Conservation (phyloP, 1,284 basidiomycete genomes). For the Trametes polyzona region DNA sequence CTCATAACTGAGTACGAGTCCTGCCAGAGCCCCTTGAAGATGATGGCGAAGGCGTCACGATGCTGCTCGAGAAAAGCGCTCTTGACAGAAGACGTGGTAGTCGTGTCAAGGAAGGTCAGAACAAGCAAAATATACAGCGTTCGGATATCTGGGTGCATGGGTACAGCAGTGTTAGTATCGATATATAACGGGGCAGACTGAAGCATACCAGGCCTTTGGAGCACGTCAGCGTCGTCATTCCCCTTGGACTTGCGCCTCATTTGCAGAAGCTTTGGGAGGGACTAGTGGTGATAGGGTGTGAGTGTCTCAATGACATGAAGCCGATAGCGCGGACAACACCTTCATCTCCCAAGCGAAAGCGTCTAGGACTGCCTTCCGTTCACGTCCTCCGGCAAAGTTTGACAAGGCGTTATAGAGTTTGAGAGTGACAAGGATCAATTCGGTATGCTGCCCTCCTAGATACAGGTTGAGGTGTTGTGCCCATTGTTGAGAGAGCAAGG, state of each 20-base stretch:
- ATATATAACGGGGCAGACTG: background rate
- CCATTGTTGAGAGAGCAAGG: slow-evolving; percentile 56
- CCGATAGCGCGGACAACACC: slow-evolving; percentile 40
- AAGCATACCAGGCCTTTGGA: slow-evolving; percentile 58
- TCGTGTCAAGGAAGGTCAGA: slow-evolving; percentile 65
- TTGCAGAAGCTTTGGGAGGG: slow-evolving; percentile 64
- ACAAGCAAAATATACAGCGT: slow-evolving; percentile 70
- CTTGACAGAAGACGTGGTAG: slow-evolving; percentile 56
- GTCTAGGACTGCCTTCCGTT: slow-evolving; percentile 63
- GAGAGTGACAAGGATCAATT: slow-evolving; percentile 64
- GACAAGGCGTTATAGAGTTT: slow-evolving; percentile 66
- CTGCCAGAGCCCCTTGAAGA: slow-evolving; percentile 70
- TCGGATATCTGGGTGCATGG: slow-evolving; percentile 74
- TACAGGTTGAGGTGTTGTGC: slow-evolving; percentile 60
- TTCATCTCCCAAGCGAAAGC: slow-evolving; percentile 78
- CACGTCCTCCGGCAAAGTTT: slow-evolving; percentile 63
- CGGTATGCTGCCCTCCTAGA: slow-evolving; percentile 60
- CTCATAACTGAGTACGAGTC: slow-evolving; percentile 63
- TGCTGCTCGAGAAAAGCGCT: slow-evolving; percentile 68
- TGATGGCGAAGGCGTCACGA: slow-evolving; percentile 57
- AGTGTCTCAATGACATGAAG: background rate
- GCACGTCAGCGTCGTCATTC: slow-evolving; percentile 43
- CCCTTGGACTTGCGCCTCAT: slow-evolving; percentile 66
- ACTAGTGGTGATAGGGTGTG: slow-evolving; percentile 40
- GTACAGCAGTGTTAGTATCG: slow-evolving; percentile 1